phyloP scores from a whole-genome alignment of 192 early-diverging fungal species.

The Coemansia sp. region DNA sequence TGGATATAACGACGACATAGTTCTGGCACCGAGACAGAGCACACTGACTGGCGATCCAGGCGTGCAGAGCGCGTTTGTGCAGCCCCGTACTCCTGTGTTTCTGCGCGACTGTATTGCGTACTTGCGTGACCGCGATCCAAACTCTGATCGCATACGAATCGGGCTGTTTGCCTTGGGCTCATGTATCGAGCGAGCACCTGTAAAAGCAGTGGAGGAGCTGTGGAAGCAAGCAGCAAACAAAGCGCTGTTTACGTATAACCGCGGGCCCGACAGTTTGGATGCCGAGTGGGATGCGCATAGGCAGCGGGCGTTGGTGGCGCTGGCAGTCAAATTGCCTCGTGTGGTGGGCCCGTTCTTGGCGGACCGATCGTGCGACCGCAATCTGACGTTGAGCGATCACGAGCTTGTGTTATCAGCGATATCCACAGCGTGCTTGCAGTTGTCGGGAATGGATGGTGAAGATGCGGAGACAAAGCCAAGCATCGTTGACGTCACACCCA shows the following conservation, averaged over 20 bases:
- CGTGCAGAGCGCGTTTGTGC: conserved; percentile 30
- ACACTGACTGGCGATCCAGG: conserved; percentile 16
- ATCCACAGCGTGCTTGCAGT: conserved; percentile 33
- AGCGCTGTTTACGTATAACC: conserved; percentile 35
- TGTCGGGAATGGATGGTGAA: conserved; percentile 14
- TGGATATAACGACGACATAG: conserved; percentile 15
- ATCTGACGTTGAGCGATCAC: conserved; percentile 37
- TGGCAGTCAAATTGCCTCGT: conserved; percentile 27
- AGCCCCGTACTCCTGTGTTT: conserved; percentile 40
- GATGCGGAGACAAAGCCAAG: background rate
- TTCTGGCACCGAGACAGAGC: conserved; percentile 29
- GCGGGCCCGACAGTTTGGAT: conserved; percentile 35
- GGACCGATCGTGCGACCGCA: conserved; percentile 40
- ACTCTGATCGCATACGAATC: conserved; percentile 17
- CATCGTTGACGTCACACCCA: background rate
- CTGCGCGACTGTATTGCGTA: conserved; percentile 42
- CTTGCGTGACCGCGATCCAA: conserved; percentile 12
- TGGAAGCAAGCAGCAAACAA: conserved; percentile 38
- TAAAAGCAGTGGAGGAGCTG: conserved; percentile 31
- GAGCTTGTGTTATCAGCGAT: conserved; percentile 46
- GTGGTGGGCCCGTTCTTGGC: conserved; percentile 39
- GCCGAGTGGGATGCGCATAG: conserved; percentile 33
- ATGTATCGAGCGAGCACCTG: conserved; percentile 24
- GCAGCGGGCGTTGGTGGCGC: conserved; percentile 19
- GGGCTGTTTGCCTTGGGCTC: conserved; percentile 32